phyloP scores from a whole-genome alignment of 768 basidiomycete genomes.

The Trametes villosa region DNA sequence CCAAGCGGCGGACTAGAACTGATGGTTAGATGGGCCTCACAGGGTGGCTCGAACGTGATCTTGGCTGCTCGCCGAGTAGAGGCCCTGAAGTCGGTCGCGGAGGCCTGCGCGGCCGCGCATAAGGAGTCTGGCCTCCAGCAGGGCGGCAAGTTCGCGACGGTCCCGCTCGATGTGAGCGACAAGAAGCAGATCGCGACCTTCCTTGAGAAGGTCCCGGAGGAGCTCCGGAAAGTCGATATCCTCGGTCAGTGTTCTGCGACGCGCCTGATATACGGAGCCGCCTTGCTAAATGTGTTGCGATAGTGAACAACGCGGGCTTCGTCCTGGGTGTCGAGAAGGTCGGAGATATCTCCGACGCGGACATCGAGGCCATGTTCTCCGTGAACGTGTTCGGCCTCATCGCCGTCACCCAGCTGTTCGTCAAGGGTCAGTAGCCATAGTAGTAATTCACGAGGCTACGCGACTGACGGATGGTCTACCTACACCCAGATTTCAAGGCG shows the following conservation, averaged over 20 bases:
- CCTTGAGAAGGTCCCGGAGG: conserved; percentile 70
- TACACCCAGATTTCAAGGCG: conserved; percentile 30
- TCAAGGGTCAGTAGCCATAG: no score
- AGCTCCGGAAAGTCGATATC: conserved; percentile 77
- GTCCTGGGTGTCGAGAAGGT: conserved; percentile 88
- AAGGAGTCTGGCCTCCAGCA: conserved; percentile 69
- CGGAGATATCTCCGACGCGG: conserved; percentile 76
- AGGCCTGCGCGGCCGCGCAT: conserved; percentile 70
- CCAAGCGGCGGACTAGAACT: background rate
- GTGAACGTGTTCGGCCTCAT: conserved; percentile 83
- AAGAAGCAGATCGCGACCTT: conserved; percentile 69
- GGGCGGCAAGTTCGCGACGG: conserved; percentile 76
- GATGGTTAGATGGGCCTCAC: background rate
- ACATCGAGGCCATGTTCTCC: conserved; percentile 66
- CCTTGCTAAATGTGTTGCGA: conserved; percentile 21
- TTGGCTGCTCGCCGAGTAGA: conserved; percentile 81
- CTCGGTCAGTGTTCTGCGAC: conserved; percentile 65
- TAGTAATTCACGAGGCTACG: no score
- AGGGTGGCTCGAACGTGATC: conserved; percentile 90
- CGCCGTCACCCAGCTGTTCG: conserved; percentile 70
- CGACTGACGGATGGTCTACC: no score
- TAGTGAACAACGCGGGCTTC: conserved; percentile 87
- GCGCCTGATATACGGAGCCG: no score
- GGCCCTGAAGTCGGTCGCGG: conserved; percentile 68
- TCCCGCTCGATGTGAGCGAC: conserved; percentile 84